Evolutionary conservation across 768 basidiomycete species (phyloP), one percentile per base, ranked within the genome.

Genomic region (Tulasnella sp.): DNA sequence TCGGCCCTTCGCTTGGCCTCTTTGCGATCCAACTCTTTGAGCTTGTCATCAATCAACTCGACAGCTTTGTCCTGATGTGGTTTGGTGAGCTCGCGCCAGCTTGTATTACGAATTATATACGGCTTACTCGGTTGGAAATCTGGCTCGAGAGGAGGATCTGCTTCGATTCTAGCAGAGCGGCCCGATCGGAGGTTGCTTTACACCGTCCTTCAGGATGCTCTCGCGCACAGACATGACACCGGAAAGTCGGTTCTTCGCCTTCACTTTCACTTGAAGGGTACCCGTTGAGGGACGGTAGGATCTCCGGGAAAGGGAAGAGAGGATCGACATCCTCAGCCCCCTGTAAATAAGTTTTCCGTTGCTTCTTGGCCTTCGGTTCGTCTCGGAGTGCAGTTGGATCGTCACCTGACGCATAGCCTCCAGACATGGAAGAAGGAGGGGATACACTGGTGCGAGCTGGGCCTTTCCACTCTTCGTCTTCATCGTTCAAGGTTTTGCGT

Each of bases 41-140:
- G 85, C 3, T 89, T 86, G 78, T 89, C 86, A 78, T 95, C 93
- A 79, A 95, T 93, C 7, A 89, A 89, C 37, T 84, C 83, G 73
- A 95, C 88, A 16, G 93, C 93, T 67, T 87, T 88, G 80, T 84
- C 85, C 92, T 93, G 82, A 72, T 79, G 26, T 13, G 2, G n/a
- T 18, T 29, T 26, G 16, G 61, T 67, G 32, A 67, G 61, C 61
- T 26, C 23, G 5, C 32, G 61, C 13, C 26, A 13, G 5, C 20
- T 16, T 67, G 51, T 9, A 32, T 35, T 26, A 78, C 7, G 26
- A 37, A 40, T 40, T 29, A 23, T 35, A 35, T 2, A 5, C 35
- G 29, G 35, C 44, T 46, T 72, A 72, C 37, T 11, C 71, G 37
- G 11, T 40, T 10, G n/a, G 71, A 23, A 40, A 72, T 46, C 67